Conservation (phyloP, 1,139 yeast species). For the Yamadazyma blattariae region DNA sequence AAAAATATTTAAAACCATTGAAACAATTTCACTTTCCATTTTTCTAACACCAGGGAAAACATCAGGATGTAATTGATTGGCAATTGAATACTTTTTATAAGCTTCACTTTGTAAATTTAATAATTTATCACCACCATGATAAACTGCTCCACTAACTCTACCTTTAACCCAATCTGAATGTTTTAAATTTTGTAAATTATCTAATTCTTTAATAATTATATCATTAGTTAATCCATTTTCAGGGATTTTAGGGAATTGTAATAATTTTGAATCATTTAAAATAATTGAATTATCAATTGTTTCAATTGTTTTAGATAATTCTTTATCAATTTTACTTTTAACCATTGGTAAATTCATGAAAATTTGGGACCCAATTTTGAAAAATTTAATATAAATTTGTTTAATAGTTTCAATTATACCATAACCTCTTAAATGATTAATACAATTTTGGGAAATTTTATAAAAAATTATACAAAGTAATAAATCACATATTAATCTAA, state of each 20-base stretch:
- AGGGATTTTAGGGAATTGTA: slow-evolving; percentile 56
- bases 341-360: slow-evolving; percentile 54
- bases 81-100: slow-evolving; percentile 72
- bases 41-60: slow-evolving; percentile 95
- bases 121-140: slow-evolving; percentile 85
- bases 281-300: slow-evolving; percentile 57
- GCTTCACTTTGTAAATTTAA: slow-evolving; percentile 73
- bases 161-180: slow-evolving; percentile 85
- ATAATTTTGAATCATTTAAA: slow-evolving; percentile 44
- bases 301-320: slow-evolving; percentile 47
- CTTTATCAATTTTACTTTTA: slow-evolving; percentile 54
- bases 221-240: slow-evolving; percentile 48
- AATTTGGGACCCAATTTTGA: slow-evolving; percentile 23
- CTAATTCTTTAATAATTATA: slow-evolving; percentile 47
- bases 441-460: slow-evolving; percentile 10
- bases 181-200: slow-evolving; percentile 46
- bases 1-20: slow-evolving; percentile 81
- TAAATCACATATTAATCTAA: slow-evolving; percentile 24
- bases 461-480: slow-evolving; percentile 20
- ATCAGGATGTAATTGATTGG: slow-evolving; percentile 95
- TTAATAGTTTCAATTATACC: slow-evolving; percentile 33
- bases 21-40: slow-evolving; percentile 93
- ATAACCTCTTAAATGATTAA: slow-evolving; percentile 29
- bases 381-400: not conserved
- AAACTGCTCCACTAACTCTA: slow-evolving; percentile 90